phyloP scores from a whole-genome alignment of 2,329 filamentous ascomycete genomes.

The Gliomastix tumulicola region DNA sequence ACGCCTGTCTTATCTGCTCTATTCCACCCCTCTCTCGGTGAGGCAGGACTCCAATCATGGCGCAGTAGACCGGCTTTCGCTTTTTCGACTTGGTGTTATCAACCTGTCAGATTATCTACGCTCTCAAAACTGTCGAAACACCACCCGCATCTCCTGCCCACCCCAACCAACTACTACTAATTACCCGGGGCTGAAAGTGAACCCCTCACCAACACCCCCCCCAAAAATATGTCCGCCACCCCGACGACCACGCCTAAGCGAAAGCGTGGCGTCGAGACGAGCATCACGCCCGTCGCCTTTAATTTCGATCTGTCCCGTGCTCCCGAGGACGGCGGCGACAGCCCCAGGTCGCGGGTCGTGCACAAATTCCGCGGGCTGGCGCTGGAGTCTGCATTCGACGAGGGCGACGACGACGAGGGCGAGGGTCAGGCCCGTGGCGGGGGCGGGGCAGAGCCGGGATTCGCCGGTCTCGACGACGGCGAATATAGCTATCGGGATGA shows the following conservation, averaged over 20 bases:
- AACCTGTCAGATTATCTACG: no score
- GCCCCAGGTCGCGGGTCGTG: conserved; percentile 45
- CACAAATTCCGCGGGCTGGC: conserved; percentile 45
- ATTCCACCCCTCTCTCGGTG: no score
- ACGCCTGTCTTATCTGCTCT: no score
- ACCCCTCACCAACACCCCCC: no score
- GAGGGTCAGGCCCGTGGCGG: conserved; percentile 20
- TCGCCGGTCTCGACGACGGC: no score
- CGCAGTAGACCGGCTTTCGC: not conserved
- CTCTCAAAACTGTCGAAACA: no score
- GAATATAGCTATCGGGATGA: no score
- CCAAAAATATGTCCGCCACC: not conserved
- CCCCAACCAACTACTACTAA: no score
- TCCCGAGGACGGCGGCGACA: conserved; percentile 39
- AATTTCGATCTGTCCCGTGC: conserved; percentile 32
- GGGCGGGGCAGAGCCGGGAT: no score
- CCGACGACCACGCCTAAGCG: conserved; percentile 32
- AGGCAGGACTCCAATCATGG: no score
- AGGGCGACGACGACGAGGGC: conserved; percentile 18
- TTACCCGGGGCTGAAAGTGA: no score
- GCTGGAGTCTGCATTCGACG: conserved; percentile 25
- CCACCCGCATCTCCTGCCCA: no score
- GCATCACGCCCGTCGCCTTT: conserved; percentile 30
- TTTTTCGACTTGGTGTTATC: not conserved
- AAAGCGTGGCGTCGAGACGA: conserved; percentile 31